Base-by-base conservation (phyloP, 2,329 filamentous ascomycete species). In the Verticillium dahliae region DNA sequence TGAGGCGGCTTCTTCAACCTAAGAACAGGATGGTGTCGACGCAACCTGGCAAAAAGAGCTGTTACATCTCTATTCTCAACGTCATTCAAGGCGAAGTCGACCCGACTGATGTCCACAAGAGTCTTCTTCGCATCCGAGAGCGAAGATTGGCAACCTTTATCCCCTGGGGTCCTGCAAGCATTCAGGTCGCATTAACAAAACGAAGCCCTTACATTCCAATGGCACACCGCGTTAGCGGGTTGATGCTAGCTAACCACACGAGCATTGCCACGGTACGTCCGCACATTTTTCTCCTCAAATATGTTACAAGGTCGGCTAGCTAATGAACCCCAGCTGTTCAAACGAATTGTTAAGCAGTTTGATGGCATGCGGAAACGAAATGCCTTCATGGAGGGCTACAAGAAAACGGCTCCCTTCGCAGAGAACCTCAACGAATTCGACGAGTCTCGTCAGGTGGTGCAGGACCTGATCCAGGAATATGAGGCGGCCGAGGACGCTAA, bases 11-110 rank as follows among this genome's bases (percentile, higher is more conserved):
- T 31, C 81, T 99, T 62, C 96, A 99, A 76, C 95, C 95, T 45
- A 99, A 99, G 82, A 99, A 99, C 77, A 89, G 96, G 73, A 99
- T 99, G 95, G 95, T 99, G 56, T 97, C 93, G 31, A 97, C 95
- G 27, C 90, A 92, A 61, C 93, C 94, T 1, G 91, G 90, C 70
- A 98, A 98, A 80, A 96, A 92, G 80, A 97, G 92, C 78, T 99
- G 95, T 80, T 99, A 99, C 80, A 98, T 99, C 72, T 97, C 92
- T 57, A 98, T 99, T 68, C 82, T 99, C 65, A 98, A 99, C 76
- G 97, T 99, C 70, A 99, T 99, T 69, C 95, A 98, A 80, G 95
- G 95, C 70, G 95, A 99, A 75, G 95, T 96, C 45, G 96, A 99
- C 73, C 94, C 95, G 9, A 98, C 94, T 3, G 96, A 99, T 76